phyloP scores from a whole-genome alignment of 306 rosid genomes.

The Mimosa pudica region DNA sequence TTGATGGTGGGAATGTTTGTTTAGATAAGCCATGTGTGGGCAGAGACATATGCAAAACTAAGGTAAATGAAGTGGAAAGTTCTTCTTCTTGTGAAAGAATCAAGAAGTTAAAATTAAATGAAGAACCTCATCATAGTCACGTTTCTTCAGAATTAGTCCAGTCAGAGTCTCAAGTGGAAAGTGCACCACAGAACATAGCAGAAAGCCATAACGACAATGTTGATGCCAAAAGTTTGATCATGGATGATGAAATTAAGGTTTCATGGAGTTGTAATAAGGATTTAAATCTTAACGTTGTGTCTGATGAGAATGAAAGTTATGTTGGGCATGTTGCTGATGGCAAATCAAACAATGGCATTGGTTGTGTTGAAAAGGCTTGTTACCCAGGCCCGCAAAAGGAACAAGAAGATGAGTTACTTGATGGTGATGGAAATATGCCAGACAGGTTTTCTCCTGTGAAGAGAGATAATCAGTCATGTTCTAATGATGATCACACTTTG shows the following conservation, averaged over 20 bases:
- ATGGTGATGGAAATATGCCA: slow-evolving; percentile 29
- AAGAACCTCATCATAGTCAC: slow-evolving; percentile 46
- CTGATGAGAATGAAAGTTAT: slow-evolving; percentile 49
- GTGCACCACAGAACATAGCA: slow-evolving; percentile 44
- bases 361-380: slow-evolving; percentile 42
- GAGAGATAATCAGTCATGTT: slow-evolving; percentile 41
- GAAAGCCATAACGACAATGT: slow-evolving; percentile 47
- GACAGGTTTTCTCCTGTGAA: slow-evolving; percentile 24
- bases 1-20: slow-evolving; percentile 32
- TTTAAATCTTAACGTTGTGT: slow-evolving; percentile 54
- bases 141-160: slow-evolving; percentile 66
- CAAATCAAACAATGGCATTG: slow-evolving; percentile 36
- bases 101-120: slow-evolving; percentile 48
- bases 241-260: slow-evolving; percentile 43
- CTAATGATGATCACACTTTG: slow-evolving; percentile 37
- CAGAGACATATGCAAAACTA: slow-evolving; percentile 34
- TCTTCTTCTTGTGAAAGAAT: slow-evolving; percentile 41
- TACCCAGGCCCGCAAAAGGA: slow-evolving; percentile 34
- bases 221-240: slow-evolving; percentile 28
- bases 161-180: slow-evolving; percentile 51
- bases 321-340: slow-evolving; percentile 36
- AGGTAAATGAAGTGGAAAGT: slow-evolving; percentile 39
- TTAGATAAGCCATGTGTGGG: slow-evolving; percentile 42
- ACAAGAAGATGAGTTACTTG: slow-evolving; percentile 41
- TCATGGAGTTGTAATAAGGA: slow-evolving; percentile 49